These are phyloP conservation scores for Epichloe aotearoae DNA, from an alignment of 2,329 filamentous ascomycete species.

Conservation along the genomic window DNA sequence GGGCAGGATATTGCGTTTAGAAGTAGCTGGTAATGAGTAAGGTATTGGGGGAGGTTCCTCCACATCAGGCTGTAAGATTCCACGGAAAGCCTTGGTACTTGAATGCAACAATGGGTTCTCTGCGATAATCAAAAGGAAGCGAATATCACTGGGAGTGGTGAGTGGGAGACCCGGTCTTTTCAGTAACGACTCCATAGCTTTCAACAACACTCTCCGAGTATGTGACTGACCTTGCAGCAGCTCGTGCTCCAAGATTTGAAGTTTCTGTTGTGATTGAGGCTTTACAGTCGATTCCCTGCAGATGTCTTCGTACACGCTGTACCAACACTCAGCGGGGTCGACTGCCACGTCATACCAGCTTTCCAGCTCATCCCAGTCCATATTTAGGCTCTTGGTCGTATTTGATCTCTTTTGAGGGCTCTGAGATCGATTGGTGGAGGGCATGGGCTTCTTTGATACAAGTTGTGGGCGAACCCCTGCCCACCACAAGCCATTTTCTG, in stretches of 20 bases:
- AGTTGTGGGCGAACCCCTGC: slow-evolving; percentile 35
- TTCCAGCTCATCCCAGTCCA: slow-evolving; percentile 60
- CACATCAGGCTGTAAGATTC: slow-evolving; percentile 23
- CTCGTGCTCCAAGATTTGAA: slow-evolving; percentile 32
- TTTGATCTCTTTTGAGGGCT: slow-evolving; percentile 1
- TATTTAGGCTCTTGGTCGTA: slow-evolving; percentile 34
- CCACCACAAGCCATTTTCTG: slow-evolving; percentile 77
- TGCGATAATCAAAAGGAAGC: slow-evolving; percentile 67
- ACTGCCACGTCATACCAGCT: slow-evolving; percentile 64
- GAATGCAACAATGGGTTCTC: slow-evolving; percentile 63
- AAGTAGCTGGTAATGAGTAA: not conserved
- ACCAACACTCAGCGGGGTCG: slow-evolving; percentile 57
- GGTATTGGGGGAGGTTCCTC: not conserved
- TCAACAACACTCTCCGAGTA: slow-evolving; percentile 56
- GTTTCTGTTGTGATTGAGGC: slow-evolving; percentile 20
- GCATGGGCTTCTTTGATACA: not conserved
- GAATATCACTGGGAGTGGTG: slow-evolving; percentile 52
- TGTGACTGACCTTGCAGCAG: slow-evolving; percentile 51
- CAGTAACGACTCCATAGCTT: slow-evolving; percentile 64
- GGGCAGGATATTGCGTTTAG: slow-evolving; percentile 8
- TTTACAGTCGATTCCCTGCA: slow-evolving; percentile 16
- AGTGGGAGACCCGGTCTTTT: slow-evolving; percentile 65
- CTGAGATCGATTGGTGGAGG: not conserved
- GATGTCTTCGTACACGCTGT: slow-evolving; percentile 42
- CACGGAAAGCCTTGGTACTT: slow-evolving; percentile 25